Evolutionary conservation across 139 green algal species (phyloP).

Genomic region (Deuterostichococcus epilithicus): DNA sequence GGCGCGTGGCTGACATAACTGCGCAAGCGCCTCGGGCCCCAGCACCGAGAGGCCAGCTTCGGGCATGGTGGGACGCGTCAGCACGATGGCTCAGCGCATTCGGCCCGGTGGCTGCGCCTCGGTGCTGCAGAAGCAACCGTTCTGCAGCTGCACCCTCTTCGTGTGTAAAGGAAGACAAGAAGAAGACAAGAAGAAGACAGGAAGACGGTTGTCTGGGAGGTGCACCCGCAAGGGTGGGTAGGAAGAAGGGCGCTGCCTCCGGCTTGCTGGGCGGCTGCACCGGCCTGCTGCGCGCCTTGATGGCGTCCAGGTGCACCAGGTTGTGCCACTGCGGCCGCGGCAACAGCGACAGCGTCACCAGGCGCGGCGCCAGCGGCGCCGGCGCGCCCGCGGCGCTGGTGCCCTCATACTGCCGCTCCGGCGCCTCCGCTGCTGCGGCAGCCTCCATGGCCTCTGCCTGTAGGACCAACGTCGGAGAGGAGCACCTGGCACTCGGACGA

Average conservation of each 20-base stretch:
- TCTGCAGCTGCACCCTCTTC: no score
- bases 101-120: no score
- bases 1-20: no score
- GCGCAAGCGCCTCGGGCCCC: no score
- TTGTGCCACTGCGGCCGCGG: slow-evolving; percentile 80
- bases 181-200: no score
- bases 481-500: neutral
- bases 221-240: slow-evolving; percentile 70
- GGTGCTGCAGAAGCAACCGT: no score
- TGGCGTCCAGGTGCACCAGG: slow-evolving; percentile 85
- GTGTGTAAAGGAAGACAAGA: no score
- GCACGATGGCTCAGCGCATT: no score
- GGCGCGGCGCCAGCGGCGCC: slow-evolving; percentile 52
- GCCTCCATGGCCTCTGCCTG: neutral
- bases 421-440: slow-evolving; percentile 1
- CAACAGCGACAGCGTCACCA: slow-evolving; percentile 87
- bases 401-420: slow-evolving; percentile 3
- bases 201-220: no score
- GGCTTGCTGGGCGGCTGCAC: slow-evolving; percentile 87
- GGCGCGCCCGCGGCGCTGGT: slow-evolving; percentile 36
- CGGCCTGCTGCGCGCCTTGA: slow-evolving; percentile 90
- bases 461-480: neutral
- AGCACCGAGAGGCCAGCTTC: no score
- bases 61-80: no score
- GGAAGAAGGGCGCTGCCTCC: slow-evolving; percentile 93